Evolutionary conservation across 108 stramenopile genomes (phyloP).

Genomic region (Cyclostephanos tholiformis): DNA sequence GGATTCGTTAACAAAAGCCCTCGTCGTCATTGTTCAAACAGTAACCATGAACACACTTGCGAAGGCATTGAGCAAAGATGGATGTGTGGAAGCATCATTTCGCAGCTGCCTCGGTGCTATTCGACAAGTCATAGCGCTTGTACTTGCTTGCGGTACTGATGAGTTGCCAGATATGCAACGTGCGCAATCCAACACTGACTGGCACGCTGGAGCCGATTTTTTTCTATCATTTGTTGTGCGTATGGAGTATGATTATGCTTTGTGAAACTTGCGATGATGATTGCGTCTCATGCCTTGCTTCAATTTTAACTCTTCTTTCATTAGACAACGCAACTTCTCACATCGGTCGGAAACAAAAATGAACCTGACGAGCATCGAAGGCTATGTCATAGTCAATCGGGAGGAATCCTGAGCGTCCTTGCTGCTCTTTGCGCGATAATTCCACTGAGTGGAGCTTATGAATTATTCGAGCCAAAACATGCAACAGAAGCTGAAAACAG

Average conservation of each 20-base stretch:
- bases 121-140: slow-evolving; percentile 11
- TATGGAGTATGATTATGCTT: neutral
- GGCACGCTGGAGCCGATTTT: neutral
- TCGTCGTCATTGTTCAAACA: slow-evolving; percentile 21
- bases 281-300: neutral
- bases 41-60: slow-evolving; percentile 8
- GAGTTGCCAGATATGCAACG: neutral
- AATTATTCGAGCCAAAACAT: slow-evolving; percentile 8
- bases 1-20: slow-evolving; percentile 31
- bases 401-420: slow-evolving; percentile 27
- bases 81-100: slow-evolving; percentile 23
- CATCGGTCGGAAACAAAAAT: slow-evolving; percentile 9
- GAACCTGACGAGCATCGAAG: slow-evolving; percentile 10
- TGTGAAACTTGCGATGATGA: neutral
- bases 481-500: slow-evolving; percentile 7
- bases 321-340: slow-evolving; percentile 13
- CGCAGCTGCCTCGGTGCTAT: slow-evolving; percentile 36
- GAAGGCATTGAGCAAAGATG: slow-evolving; percentile 6
- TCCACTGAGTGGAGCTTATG: slow-evolving; percentile 7
- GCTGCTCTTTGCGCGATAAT: slow-evolving; percentile 32
- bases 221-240: slow-evolving; percentile 14
- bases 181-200: neutral
- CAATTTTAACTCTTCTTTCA: slow-evolving; percentile 4
- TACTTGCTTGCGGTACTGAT: slow-evolving; percentile 9
- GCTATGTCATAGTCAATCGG: slow-evolving; percentile 29